These are phyloP conservation scores for Quercus engelmannii DNA, from an alignment of 306 rosid genomes.

Conservation along the genomic window DNA sequence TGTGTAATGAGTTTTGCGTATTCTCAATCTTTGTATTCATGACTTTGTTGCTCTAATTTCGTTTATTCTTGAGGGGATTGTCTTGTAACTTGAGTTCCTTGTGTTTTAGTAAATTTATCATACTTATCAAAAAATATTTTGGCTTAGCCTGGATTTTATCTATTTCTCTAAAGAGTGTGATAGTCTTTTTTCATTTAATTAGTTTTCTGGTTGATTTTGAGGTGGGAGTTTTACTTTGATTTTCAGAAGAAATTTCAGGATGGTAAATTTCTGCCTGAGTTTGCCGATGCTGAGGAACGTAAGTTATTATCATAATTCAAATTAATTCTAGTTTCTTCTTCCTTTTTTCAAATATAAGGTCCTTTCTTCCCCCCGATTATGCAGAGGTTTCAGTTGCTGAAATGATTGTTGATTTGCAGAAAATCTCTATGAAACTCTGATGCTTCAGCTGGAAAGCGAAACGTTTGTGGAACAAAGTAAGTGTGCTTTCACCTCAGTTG, in stretches of 20 bases:
- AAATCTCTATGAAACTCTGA: slow-evolving; percentile 58
- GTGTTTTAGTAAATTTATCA: neutral
- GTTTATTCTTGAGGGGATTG: neutral
- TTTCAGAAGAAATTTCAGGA: slow-evolving; percentile 47
- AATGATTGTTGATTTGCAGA: slow-evolving; percentile 45
- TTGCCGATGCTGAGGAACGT: slow-evolving; percentile 83
- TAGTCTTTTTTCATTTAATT: neutral
- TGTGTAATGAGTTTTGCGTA: neutral
- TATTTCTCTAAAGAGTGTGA: neutral
- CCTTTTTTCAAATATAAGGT: neutral
- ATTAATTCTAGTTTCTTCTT: slow-evolving; percentile 2
- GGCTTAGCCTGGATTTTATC: neutral
- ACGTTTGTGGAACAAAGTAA: slow-evolving; percentile 49
- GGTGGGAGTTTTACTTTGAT: slow-evolving; percentile 16
- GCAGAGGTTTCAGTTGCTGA: slow-evolving; percentile 10
- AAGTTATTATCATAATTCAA: slow-evolving; percentile 16
- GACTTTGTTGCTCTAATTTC: neutral
- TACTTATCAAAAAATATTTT: neutral
- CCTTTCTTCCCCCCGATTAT: neutral
- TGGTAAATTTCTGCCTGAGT: slow-evolving; percentile 72
- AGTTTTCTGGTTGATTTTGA: slow-evolving; percentile 12
- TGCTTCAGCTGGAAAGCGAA: slow-evolving; percentile 69
- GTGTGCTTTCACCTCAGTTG: slow-evolving; percentile 28
- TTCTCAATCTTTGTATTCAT: neutral
- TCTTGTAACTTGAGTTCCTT: neutral